Percentiles rank a stretch among this genome's conserved stretches.
phyloP scores from a whole-genome alignment of 495 filamentous ascomycete species.

The Neurospora sp. region DNA sequence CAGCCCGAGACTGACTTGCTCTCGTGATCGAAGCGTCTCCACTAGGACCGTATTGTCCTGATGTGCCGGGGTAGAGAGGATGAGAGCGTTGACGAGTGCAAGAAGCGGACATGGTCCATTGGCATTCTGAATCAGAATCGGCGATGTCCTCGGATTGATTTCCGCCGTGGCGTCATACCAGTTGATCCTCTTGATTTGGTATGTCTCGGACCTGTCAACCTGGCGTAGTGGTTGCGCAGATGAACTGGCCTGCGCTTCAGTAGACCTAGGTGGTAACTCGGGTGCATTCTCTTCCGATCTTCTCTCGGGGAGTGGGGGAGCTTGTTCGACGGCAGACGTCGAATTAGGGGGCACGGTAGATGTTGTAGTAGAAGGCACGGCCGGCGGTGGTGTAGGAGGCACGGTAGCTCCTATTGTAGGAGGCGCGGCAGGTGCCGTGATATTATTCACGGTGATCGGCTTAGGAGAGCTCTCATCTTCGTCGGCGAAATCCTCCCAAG shows the following conservation, averaged over 20 bases:
- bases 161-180: constrained; percentile 32
- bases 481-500: constrained; percentile 30
- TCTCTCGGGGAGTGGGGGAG: constrained; percentile 1
- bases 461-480: constrained; percentile 17
- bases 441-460: background rate
- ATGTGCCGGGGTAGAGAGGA: constrained; percentile 60
- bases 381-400: background rate
- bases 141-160: constrained; percentile 41
- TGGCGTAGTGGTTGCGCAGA: constrained; percentile 28
- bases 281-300: constrained; percentile 16
- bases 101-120: constrained; percentile 93
- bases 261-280: constrained; percentile 27
- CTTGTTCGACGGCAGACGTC: background rate
- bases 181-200: constrained; percentile 37
- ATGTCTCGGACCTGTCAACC: constrained; percentile 33
- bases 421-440: background rate
- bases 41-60: constrained; percentile 56
- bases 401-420: background rate
- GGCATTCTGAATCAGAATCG: constrained; percentile 81
- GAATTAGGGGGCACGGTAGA: background rate
- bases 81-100: constrained; percentile 86
- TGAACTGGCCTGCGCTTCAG: constrained; percentile 11
- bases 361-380: background rate
- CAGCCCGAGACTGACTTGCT: constrained; percentile 78
- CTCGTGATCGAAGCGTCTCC: constrained; percentile 62